phyloP scores from a whole-genome alignment of 225 moss, liverwort and hornwort genomes.

The Bryum argenteum region DNA sequence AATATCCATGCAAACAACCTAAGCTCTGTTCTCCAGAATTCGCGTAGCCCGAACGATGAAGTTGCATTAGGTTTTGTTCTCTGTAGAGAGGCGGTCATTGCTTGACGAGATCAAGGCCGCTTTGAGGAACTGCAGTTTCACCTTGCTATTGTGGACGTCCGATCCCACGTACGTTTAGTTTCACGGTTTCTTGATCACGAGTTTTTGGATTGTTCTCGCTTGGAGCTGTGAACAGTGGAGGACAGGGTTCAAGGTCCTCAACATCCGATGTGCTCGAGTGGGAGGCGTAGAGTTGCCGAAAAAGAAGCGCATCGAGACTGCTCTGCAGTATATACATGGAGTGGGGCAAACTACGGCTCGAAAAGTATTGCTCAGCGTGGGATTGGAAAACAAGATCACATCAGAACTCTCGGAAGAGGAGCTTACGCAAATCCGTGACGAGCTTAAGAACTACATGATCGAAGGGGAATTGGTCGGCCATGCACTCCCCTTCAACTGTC shows the following conservation, averaged over 20 bases:
- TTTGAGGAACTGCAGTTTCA: not conserved
- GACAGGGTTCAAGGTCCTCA: constrained; percentile 36
- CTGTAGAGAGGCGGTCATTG: not conserved
- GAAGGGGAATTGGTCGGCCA: constrained; percentile 70
- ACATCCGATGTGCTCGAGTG: constrained; percentile 76
- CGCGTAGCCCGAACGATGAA: not conserved
- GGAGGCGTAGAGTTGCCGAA: constrained; percentile 86
- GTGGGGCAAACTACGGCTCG: constrained; percentile 75
- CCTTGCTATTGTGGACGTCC: constrained; percentile 4
- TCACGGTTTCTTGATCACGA: not conserved
- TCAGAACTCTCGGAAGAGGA: constrained; percentile 66
- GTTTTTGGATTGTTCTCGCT: constrained; percentile 11
- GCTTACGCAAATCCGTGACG: constrained; percentile 69
- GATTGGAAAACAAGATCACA: constrained; percentile 75
- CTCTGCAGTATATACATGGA: constrained; percentile 78
- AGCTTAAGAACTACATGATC: constrained; percentile 68
- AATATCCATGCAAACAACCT: not conserved
- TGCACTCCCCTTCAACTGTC: not conserved
- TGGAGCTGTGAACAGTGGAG: constrained; percentile 16
- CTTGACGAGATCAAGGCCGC: constrained; percentile 11
- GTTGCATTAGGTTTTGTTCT: not conserved
- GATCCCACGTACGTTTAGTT: not conserved
- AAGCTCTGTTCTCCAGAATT: not conserved
- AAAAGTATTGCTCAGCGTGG: constrained; percentile 64
- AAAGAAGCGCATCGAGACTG: constrained; percentile 75